phyloP scores from a whole-genome alignment of 192 early-diverging fungal genomes.

The Coemansia guatemalensis region DNA sequence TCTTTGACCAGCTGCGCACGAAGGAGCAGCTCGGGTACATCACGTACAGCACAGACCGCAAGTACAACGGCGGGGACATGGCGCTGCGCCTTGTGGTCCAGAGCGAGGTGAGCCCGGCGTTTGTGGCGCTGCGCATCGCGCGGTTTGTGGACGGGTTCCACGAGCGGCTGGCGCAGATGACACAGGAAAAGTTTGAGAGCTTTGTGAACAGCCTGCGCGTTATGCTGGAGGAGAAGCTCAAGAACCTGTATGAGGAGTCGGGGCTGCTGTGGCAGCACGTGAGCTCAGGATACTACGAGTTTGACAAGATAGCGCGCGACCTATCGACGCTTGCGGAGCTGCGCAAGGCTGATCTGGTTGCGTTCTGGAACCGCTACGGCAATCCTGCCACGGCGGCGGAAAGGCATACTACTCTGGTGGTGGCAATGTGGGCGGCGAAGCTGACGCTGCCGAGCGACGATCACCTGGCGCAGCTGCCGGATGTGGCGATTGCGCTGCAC shows the following conservation, averaged over 20 bases:
- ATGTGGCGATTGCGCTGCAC: conserved; percentile 23
- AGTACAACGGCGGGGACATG: conserved; percentile 74
- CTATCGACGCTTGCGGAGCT: conserved; percentile 18
- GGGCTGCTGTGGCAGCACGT: conserved; percentile 68
- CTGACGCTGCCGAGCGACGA: conserved; percentile 27
- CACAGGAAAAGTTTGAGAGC: conserved; percentile 62
- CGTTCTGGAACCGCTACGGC: conserved; percentile 41
- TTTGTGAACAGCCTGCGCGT: conserved; percentile 66
- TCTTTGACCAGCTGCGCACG: conserved; percentile 91
- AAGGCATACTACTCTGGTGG: conserved; percentile 18
- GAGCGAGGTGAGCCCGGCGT: conserved; percentile 78
- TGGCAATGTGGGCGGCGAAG: conserved; percentile 40
- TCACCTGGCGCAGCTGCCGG: conserved; percentile 24
- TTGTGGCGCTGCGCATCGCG: conserved; percentile 78
- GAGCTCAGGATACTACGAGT: conserved; percentile 71
- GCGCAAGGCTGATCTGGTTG: conserved; percentile 28
- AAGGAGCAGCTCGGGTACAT: conserved; percentile 83
- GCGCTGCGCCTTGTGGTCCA: conserved; percentile 83
- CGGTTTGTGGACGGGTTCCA: conserved; percentile 67
- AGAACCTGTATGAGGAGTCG: conserved; percentile 74
- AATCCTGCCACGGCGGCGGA: conserved; percentile 20
- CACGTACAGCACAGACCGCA: conserved; percentile 55
- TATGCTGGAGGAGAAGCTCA: conserved; percentile 68
- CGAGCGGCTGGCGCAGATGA: conserved; percentile 61
- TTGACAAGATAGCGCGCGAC: conserved; percentile 60